Percentiles rank a stretch among this genome's conserved stretches.
These are phyloP conservation scores for Colletotrichum tropicale DNA, from an alignment of 2,329 filamentous ascomycete genomes.

Conservation along the genomic window DNA sequence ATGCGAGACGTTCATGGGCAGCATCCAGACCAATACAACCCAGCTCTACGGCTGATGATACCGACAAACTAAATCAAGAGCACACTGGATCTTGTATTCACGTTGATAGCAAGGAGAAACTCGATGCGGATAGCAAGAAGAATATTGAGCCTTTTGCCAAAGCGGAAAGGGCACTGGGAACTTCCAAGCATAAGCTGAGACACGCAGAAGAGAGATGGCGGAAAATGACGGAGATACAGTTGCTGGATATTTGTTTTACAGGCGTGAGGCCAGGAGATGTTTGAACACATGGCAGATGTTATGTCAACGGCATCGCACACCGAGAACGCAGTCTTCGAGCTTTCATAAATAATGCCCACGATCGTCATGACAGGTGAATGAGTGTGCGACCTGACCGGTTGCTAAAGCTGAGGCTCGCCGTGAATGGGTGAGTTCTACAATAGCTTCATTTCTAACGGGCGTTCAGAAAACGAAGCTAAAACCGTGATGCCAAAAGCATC, in stretches of 20 bases:
- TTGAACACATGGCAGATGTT: not conserved
- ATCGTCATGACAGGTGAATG: no score
- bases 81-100: rapidly evolving
- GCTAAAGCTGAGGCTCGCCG: no score
- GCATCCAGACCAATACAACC: not conserved
- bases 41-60: no score
- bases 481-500: no score
- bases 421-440: rapidly evolving
- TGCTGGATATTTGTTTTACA: not conserved
- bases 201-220: not conserved
- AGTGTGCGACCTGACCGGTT: no score
- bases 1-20: not conserved
- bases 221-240: no score
- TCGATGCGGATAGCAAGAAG: not conserved
- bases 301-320: not conserved
- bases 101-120: not conserved
- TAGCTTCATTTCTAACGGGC: no score
- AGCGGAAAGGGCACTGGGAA: not conserved
- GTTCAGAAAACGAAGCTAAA: no score
- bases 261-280: not conserved
- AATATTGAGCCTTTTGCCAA: not conserved
- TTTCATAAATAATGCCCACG: not conserved
- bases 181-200: not conserved
- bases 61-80: no score
- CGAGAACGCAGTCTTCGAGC: not conserved